Evolutionary conservation across 164 flowering plant species (phyloP).

Genomic region (Houttuynia cordata): DNA sequence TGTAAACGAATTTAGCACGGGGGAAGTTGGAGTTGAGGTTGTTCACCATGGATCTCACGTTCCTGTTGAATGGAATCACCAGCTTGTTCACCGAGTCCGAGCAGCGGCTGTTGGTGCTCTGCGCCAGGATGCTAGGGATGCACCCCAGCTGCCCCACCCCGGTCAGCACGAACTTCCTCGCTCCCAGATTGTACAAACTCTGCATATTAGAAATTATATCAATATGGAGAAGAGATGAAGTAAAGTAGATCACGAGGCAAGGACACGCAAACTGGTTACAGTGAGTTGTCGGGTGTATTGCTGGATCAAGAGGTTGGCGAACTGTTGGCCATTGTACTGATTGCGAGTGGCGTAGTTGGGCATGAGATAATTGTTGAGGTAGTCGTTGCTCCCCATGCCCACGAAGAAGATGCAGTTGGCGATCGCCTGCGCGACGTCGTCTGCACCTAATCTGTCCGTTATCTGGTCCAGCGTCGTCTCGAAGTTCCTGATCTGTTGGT

Average conservation of each 20-base stretch:
- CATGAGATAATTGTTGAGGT: constrained; percentile 91
- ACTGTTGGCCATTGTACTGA: constrained; percentile 59
- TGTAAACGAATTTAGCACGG: constrained; percentile 36
- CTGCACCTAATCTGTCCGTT: constrained; percentile 47
- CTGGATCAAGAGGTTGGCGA: constrained; percentile 50
- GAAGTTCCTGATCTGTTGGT: constrained; percentile 71
- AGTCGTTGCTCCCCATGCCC: constrained; percentile 97
- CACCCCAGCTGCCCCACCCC: constrained; percentile 71
- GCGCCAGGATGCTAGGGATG: constrained; percentile 62
- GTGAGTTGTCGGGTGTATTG: constrained; percentile 52
- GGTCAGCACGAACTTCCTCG: constrained; percentile 42
- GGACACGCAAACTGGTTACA: constrained; percentile 24
- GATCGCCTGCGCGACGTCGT: constrained; percentile 29
- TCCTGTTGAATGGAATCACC: constrained; percentile 44
- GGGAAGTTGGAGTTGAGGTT: constrained; percentile 49
- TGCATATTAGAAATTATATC: constrained; percentile 21
- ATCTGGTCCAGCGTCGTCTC: constrained; percentile 63
- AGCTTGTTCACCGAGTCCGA: constrained; percentile 49
- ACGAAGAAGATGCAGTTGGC: constrained; percentile 61
- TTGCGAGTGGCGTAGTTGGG: constrained; percentile 59
- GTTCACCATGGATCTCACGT: constrained; percentile 44
- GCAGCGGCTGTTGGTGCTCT: constrained; percentile 31
- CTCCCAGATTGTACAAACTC: constrained; percentile 75
- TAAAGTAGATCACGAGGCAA: neutral
- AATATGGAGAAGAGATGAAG: neutral